Evolutionary conservation across 164 flowering plant genomes (phyloP).

Genomic region (Vitis riparia): DNA sequence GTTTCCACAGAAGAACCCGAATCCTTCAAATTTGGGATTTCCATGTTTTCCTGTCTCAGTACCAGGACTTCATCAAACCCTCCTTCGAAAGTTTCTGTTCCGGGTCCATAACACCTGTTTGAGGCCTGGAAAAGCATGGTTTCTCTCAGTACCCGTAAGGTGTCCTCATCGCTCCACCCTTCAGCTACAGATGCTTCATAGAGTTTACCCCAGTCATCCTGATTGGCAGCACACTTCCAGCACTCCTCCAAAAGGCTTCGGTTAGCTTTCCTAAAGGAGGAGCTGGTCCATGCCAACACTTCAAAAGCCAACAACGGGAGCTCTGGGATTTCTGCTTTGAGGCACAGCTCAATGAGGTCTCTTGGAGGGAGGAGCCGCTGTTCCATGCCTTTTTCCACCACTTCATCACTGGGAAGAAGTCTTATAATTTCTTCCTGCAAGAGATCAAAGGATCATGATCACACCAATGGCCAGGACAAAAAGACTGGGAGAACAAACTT

Average conservation of each 20-base stretch:
- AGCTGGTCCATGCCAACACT: constrained; percentile 92
- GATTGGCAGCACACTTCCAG: constrained; percentile 82
- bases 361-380: constrained; percentile 59
- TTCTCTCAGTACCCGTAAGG: constrained; percentile 35
- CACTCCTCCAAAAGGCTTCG: constrained; percentile 76
- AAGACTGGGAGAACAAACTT: too few species aligned
- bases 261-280: constrained; percentile 61
- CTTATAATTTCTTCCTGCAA: constrained; percentile 70
- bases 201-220: constrained; percentile 74
- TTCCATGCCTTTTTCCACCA: constrained; percentile 35
- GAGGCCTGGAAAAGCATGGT: constrained; percentile 82
- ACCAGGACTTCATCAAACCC: constrained; percentile 77
- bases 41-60: constrained; percentile 47
- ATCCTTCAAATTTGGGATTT: constrained; percentile 29
- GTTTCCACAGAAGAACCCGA: constrained; percentile 58
- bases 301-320: constrained; percentile 72
- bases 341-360: constrained; percentile 71
- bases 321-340: constrained; percentile 44
- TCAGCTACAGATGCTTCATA: constrained; percentile 48
- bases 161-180: constrained; percentile 89
- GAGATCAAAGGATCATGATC: not conserved
- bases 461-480: too few species aligned
- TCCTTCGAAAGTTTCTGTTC: constrained; percentile 60
- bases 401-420: constrained; percentile 37
- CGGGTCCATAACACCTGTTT: constrained; percentile 69